A percentile compares a stretch with the other conserved stretches of the same genome.
Conservation (phyloP, 352 stramenopile species). For the Globisporangium iwayamae region DNA sequence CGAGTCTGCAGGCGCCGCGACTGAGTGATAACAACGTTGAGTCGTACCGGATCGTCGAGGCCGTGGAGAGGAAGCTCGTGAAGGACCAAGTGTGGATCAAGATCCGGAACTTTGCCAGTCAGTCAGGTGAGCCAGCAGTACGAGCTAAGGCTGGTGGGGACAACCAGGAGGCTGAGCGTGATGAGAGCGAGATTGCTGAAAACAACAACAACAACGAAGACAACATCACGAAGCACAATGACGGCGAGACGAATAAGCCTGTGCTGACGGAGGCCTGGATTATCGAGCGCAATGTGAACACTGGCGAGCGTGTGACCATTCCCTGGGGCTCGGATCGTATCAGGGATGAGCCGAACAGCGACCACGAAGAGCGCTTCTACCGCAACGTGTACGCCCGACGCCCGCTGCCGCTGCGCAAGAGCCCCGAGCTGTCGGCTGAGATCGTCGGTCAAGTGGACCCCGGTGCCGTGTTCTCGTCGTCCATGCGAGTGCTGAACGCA, state of each 20-base stretch:
- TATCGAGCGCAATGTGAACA: slow-evolving; percentile 74
- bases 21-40: slow-evolving; percentile 37
- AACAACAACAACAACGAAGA: slow-evolving; percentile 12
- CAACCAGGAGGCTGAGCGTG: slow-evolving; percentile 16
- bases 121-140: slow-evolving; percentile 2
- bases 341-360: slow-evolving; percentile 24
- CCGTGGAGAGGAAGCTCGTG: slow-evolving; percentile 62
- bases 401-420: slow-evolving; percentile 46
- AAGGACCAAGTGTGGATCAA: slow-evolving; percentile 75
- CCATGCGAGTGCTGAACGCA: slow-evolving; percentile 45
- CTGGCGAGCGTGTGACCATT: slow-evolving; percentile 53
- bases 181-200: slow-evolving; percentile 11
- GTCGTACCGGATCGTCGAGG: slow-evolving; percentile 50
- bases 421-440: slow-evolving; percentile 40
- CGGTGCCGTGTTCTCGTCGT: slow-evolving; percentile 51
- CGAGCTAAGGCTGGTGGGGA: not conserved
- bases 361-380: slow-evolving; percentile 60
- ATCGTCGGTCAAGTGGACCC: slow-evolving; percentile 54
- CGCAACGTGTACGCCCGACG: slow-evolving; percentile 63
- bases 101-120: slow-evolving; percentile 26
- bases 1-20: slow-evolving; percentile 54
- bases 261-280: slow-evolving; percentile 47
- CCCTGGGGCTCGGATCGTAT: slow-evolving; percentile 47
- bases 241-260: slow-evolving; percentile 3
- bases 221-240: slow-evolving; percentile 11